These are phyloP conservation scores for Penicillium brasilianum DNA, from an alignment of 2,329 filamentous ascomycete genomes.

Conservation along the genomic window DNA sequence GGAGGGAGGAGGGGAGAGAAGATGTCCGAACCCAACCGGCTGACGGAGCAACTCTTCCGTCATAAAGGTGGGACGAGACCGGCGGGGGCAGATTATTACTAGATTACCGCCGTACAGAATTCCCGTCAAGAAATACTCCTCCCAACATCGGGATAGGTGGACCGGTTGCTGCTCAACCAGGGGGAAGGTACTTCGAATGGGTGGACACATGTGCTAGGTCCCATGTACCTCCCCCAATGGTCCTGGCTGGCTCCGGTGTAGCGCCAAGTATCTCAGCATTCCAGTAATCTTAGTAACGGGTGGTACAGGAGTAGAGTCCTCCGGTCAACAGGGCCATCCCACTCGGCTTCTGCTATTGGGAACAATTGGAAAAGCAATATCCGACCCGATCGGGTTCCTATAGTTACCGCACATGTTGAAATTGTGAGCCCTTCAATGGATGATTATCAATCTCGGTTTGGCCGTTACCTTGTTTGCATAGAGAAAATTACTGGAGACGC, in stretches of 20 bases:
- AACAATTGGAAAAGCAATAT: conserved; percentile 19
- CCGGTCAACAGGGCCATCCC: conserved; percentile 35
- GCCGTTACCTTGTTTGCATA: conserved; percentile 11
- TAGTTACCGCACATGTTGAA: background rate
- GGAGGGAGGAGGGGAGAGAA: conserved; percentile 30
- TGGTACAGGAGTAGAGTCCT: conserved; percentile 44
- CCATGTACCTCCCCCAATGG: background rate
- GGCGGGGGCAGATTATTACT: conserved; percentile 19
- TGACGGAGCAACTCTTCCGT: conserved; percentile 46
- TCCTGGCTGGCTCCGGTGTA: conserved; percentile 5
- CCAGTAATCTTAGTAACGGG: conserved; percentile 14
- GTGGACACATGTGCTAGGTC: background rate
- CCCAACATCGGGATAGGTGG: background rate
- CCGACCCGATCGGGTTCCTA: conserved; percentile 17
- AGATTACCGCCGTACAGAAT: conserved; percentile 19
- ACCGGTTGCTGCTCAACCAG: background rate
- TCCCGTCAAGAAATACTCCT: background rate
- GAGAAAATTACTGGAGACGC: conserved; percentile 9
- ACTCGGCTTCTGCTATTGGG: conserved; percentile 29
- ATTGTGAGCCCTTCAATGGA: background rate
- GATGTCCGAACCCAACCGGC: conserved; percentile 29
- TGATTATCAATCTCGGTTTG: background rate
- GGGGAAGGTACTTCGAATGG: conserved; percentile 2
- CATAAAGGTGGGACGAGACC: conserved; percentile 30
- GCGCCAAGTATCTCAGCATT: conserved; percentile 4